Base-by-base conservation (phyloP, 2,329 filamentous ascomycete species). In the Colletotrichum truncatum region DNA sequence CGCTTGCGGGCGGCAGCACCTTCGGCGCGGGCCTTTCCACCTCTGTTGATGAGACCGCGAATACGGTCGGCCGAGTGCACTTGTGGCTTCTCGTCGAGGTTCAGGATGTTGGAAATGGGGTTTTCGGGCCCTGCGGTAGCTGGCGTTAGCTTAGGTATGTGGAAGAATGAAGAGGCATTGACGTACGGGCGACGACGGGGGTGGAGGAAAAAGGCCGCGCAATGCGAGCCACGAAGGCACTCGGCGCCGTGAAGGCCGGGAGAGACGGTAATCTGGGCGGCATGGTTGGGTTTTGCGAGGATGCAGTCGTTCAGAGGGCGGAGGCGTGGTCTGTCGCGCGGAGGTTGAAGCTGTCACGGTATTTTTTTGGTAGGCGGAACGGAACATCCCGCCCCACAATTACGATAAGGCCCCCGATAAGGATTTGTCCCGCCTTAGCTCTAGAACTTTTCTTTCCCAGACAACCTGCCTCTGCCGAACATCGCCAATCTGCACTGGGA, bases 201-300 rank as follows among this genome's bases (percentile, higher is more conserved):
- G 65, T 68, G 7, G 67, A 61, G 8, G 67, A 67, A 23, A 69
- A 67, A 2, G 65, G 61, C 30, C 65, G 65, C 18, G 65, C 56
- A 7, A 68, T 34, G 12, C 57, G 67, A 43, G 39, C 30, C 28
- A 67, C 45, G 14, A 68, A 66, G 48, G 55, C 53, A 18, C 49
- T 36, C 10, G 67, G 65, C 4, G 56, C 67, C 52, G 49, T 65
- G 46, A 46, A 45, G 65, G 48, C 53, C 28, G 59, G 38, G 11
- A 73, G 34, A 1, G 72, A 57, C 9, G 77, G 72, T 72, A 82
- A 73, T 70, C 79, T 73, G 16, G 78, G 78, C 60, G 80, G 77
- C 82, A 84, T 84, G 23, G 21, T 53, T 46, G 30, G 26, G 18
- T 32, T 55, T n/a, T 52, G 51, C 48, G 10, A 18, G 53, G 39